Evolutionary conservation across 2,329 filamentous ascomycete genomes (phyloP).

Genomic region (Didymella keratinophila): DNA sequence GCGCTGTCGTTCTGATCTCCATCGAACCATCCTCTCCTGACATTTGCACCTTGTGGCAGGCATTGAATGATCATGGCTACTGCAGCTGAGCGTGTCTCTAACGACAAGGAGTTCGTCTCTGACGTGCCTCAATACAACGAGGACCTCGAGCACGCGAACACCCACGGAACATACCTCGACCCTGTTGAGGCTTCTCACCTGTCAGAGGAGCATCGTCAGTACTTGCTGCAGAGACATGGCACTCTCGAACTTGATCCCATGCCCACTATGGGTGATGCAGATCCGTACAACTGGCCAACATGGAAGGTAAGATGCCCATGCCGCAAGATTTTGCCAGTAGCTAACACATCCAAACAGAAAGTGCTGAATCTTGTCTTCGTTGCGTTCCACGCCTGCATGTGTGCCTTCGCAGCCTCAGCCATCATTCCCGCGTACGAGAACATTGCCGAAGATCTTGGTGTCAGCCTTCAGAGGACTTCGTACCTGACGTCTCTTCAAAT

Average conservation of each 20-base stretch:
- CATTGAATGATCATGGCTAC: slow-evolving; percentile 12
- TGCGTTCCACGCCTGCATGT: slow-evolving; percentile 65
- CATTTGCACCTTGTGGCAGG: slow-evolving; percentile 1
- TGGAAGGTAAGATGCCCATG: slow-evolving; percentile 54
- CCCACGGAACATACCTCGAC: slow-evolving; percentile 41
- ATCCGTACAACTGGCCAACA: slow-evolving; percentile 64
- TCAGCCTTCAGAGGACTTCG: slow-evolving; percentile 58
- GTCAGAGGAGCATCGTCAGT: slow-evolving; percentile 57
- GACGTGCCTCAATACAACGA: slow-evolving; percentile 23
- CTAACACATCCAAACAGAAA: slow-evolving; percentile 53
- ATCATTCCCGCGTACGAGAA: slow-evolving; percentile 64
- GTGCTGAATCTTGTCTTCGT: slow-evolving; percentile 61
- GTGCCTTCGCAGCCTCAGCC: slow-evolving; percentile 62
- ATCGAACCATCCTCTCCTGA: slow-evolving; percentile 14
- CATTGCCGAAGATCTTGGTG: slow-evolving; percentile 61
- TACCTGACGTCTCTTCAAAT: slow-evolving; percentile 67
- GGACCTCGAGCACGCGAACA: slow-evolving; percentile 37
- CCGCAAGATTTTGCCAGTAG: too few relatives aligned
- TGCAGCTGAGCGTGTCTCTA: slow-evolving; percentile 7
- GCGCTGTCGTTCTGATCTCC: slow-evolving; percentile 1
- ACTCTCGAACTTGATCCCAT: slow-evolving; percentile 63
- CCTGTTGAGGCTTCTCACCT: slow-evolving; percentile 45
- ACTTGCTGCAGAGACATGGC: slow-evolving; percentile 62
- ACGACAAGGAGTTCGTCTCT: slow-evolving; percentile 12
- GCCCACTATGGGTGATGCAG: slow-evolving; percentile 58